Evolutionary conservation across 2,329 filamentous ascomycete species (phyloP), one percentile per base, ranked within the genome.

Genomic region (Clonostachys rhizophaga): DNA sequence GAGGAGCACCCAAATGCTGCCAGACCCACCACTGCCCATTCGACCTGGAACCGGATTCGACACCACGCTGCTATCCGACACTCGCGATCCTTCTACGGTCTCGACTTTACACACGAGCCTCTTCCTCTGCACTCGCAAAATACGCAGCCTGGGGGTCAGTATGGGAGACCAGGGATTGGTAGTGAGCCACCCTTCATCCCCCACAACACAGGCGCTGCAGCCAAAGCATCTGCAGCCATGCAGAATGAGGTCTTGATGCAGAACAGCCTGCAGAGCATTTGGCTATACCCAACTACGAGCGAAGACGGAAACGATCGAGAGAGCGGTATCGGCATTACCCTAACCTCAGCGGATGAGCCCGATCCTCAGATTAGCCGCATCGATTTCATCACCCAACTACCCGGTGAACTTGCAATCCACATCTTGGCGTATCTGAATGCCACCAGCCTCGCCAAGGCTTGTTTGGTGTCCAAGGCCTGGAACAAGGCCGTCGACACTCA

Each of bases 251-350:
- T 71, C 6, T 62, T 61, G 5, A 59, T 63, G 40, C 51, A 67
- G 62, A 7, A 24, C 11, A 24, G 64, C 6, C 47, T 64, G 2
- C 61, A 71, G 33, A 70, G 68, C 39, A 66, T 69, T 44, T 72
- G 73, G 64, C 57, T 79, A 8, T 59, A 68, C 9, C 61, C 65
- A 5, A 55, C 60, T 17, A 55, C 58, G 2, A 62, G 60, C 34
- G 74, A 79, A 3, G 74, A 76, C 16, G 67, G 65, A 43, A 79
- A 76, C 52, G 81, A 86, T 53, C 69, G 74, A 24, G 81, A 86
- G 63, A 85, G 83, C 54, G 81, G 81, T 17, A 83, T 86, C 45
- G 81, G 80, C 34, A 84, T 86, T 44, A 69, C 74, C 1, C 63
- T 83, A 3, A 74, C 75, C 2, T 61, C 70, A 16, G 64, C 69